Evolutionary conservation across 2,329 filamentous ascomycete genomes (phyloP).

Genomic region (Ophiostoma montium): DNA sequence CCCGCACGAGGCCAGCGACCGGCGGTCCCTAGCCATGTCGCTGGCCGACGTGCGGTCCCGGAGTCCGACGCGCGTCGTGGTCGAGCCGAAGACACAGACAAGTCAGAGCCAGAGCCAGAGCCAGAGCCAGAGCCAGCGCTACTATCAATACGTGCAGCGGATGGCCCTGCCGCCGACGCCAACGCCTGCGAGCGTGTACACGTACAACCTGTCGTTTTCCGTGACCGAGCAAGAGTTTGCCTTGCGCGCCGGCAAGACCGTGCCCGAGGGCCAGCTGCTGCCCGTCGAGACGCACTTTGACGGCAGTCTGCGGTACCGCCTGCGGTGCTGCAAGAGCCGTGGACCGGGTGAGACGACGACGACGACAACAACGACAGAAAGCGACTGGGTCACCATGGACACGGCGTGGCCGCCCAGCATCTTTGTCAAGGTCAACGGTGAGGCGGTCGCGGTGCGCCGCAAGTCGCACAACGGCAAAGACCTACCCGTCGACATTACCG

Average conservation of each 20-base stretch:
- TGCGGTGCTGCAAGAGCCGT: conserved; percentile 44
- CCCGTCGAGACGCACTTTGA: conserved; percentile 28
- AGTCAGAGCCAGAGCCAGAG: too few species aligned
- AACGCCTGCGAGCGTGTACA: conserved; percentile 21
- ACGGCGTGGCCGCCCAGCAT: conserved; percentile 58
- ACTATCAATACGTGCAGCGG: conserved; percentile 44
- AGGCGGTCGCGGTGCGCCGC: conserved; percentile 42
- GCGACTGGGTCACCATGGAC: conserved; percentile 18
- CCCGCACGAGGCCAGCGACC: conserved; percentile 28
- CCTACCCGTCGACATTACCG: conserved; percentile 60
- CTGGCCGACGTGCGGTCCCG: conserved; percentile 33
- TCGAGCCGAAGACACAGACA: conserved; percentile 5
- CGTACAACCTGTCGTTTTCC: conserved; percentile 33
- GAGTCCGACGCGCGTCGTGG: conserved; percentile 32
- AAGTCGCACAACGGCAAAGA: conserved; percentile 64
- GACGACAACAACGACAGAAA: conserved; percentile 13
- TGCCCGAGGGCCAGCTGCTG: conserved; percentile 20
- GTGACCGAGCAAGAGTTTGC: conserved; percentile 24
- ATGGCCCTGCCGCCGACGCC: conserved; percentile 33
- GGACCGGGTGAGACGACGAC: conserved; percentile 11
- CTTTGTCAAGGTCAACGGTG: conserved; percentile 53
- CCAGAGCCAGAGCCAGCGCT: conserved; percentile 19
- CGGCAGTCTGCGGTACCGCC: conserved; percentile 47
- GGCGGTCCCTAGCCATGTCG: conserved; percentile 26
- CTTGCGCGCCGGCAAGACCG: conserved; percentile 22